A percentile compares a stretch with the other conserved stretches of the same genome.
phyloP scores from a whole-genome alignment of 2,329 filamentous ascomycete genomes.

The Cylindrodendrum hubeiense region DNA sequence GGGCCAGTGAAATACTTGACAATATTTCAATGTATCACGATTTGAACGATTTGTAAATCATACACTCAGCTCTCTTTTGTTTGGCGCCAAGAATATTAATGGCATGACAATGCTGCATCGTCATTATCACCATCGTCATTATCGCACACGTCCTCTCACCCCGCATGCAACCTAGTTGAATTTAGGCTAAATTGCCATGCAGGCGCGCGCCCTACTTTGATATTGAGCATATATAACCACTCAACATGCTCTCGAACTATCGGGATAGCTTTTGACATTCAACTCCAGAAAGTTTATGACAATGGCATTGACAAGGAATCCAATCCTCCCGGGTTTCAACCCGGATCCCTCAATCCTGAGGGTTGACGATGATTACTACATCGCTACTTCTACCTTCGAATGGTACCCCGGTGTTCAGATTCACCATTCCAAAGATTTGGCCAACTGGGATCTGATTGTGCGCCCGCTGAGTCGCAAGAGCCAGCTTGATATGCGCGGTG shows the following conservation, averaged over 20 bases:
- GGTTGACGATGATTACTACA: slow-evolving; percentile 30
- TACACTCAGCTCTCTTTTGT: slow-evolving; percentile 2
- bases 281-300: neutral
- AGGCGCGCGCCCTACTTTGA: neutral
- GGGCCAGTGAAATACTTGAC: neutral
- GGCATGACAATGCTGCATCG: neutral
- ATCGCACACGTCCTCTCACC: neutral
- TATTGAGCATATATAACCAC: neutral
- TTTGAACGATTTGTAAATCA: slow-evolving; percentile 2
- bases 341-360: slow-evolving; percentile 33
- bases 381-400: slow-evolving; percentile 36
- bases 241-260: neutral
- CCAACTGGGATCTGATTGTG: slow-evolving; percentile 37
- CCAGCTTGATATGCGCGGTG: slow-evolving; percentile 69
- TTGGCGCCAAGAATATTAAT: neutral
- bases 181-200: slow-evolving; percentile 27
- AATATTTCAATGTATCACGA: neutral
- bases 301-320: slow-evolving; percentile 65
- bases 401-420: slow-evolving; percentile 35
- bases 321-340: slow-evolving; percentile 66
- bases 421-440: slow-evolving; percentile 31
- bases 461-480: slow-evolving; percentile 62
- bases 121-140: too few relatives aligned
- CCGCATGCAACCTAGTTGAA: slow-evolving; percentile 13
- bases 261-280: neutral